A percentile compares a stretch with the other conserved stretches of the same genome.
These are phyloP conservation scores for Aspergillus tanneri DNA, from an alignment of 2,329 filamentous ascomycete species.

Conservation along the genomic window DNA sequence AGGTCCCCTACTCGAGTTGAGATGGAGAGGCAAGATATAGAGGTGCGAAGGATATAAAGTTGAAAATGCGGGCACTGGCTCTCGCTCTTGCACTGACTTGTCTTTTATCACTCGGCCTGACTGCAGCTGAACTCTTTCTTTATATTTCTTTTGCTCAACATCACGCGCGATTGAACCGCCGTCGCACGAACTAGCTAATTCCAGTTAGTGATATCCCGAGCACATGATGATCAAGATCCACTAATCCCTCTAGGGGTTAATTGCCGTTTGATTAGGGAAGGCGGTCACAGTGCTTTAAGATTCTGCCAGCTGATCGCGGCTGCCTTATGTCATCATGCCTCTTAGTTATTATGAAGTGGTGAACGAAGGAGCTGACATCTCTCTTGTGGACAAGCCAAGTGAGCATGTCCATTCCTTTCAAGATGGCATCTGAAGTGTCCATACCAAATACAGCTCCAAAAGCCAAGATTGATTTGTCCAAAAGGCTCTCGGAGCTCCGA, in stretches of 20 bases:
- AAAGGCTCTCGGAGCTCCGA: constrained; percentile 41
- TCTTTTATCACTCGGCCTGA: neutral
- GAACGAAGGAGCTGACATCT: neutral
- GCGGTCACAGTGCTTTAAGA: constrained; percentile 9
- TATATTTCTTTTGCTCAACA: neutral
- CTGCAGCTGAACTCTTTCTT: neutral
- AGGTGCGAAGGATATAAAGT: neutral
- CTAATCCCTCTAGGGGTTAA: constrained; percentile 9
- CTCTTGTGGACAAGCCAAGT: constrained; percentile 10
- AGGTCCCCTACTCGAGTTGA: neutral
- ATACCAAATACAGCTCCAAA: constrained; percentile 17
- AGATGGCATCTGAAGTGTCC: constrained; percentile 25
- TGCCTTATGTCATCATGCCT: constrained; percentile 2
- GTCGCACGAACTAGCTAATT: constrained; percentile 10
- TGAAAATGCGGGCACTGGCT: neutral
- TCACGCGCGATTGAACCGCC: neutral
- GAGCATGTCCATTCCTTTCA: constrained; percentile 8
- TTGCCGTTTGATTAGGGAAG: neutral
- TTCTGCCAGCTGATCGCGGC: constrained; percentile 3
- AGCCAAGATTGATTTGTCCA: constrained; percentile 39
- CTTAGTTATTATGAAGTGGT: constrained; percentile 3
- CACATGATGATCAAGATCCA: constrained; percentile 9
- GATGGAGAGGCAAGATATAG: neutral
- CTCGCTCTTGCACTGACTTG: neutral
- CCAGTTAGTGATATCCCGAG: constrained; percentile 6